Conservation (phyloP, 129 eudicot genomes). For the carrot (Daucus carota) region DNA sequence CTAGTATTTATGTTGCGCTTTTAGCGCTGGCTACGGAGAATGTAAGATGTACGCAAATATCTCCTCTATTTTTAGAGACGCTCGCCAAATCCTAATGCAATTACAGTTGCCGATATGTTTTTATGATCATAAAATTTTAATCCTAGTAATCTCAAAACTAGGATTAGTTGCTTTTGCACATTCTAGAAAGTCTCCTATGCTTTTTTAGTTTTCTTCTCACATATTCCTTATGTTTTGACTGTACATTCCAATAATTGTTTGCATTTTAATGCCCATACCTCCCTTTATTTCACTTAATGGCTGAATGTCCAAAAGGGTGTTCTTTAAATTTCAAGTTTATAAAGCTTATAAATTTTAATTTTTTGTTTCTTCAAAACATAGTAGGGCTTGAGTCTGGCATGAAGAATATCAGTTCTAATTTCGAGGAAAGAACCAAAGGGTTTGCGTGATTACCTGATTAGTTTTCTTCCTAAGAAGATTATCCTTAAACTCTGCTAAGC, state of each 20-base stretch:
- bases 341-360: neutral
- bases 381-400: neutral
- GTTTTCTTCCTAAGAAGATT: conserved; percentile 1
- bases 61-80: neutral
- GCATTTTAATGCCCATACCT: neutral
- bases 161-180: neutral
- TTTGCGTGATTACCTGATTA: neutral
- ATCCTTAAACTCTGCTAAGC: neutral
- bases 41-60: conserved; percentile 7
- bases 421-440: neutral
- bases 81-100: neutral
- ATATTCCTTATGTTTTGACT: neutral
- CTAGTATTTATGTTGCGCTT: neutral
- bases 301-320: neutral
- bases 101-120: conserved; percentile 6
- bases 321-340: neutral
- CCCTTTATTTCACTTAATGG: neutral
- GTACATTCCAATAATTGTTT: conserved; percentile 1
- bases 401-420: neutral
- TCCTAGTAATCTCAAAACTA: neutral
- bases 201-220: conserved; percentile 1
- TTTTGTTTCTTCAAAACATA: neutral
- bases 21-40: neutral
- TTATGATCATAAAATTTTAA: neutral
- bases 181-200: neutral